Evolutionary conservation across 2,329 filamentous ascomycete genomes (phyloP), one percentile per base, ranked within the genome.

Genomic region (Colletotrichum godetiae): DNA sequence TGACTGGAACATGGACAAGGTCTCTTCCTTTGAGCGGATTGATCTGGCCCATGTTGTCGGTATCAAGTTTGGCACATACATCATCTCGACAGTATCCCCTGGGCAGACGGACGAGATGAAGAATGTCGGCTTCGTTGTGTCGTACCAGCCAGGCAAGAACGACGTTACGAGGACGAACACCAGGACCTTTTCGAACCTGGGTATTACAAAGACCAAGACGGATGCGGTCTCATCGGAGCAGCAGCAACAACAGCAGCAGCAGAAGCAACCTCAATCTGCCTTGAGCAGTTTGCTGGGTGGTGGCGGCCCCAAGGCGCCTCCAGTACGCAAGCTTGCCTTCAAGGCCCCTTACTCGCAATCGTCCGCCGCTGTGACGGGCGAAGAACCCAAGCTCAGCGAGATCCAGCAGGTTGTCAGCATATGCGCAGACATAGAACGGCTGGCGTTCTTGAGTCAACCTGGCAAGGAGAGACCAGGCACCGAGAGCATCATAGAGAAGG

Each of bases 1-100:
- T 77, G 95, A 98, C 82, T 98, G 96, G 95, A 93, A 94, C 75
- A 92, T 95, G 8, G 97, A 98, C 84, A 98, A 98, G 80, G 94
- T 99, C 1, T 92, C 93, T 13, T 95, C 93, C 0, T 98, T 98
- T 81, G 95, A 98, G 83, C 89, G 95, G 8, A 91, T 98, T 15
- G 92, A 93, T 71, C 87, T 98, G 8, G 88, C 89, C 24, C 93
- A 94, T 70, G 86, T 99, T 46, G 88, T 89, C 1, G 88, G 88
- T 29, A 90, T 99, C 77, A 92, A 92, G 79, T 90, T 92, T 73
- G 97, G 97, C 24, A 93, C 94, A 0, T 99, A 98, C 79, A 93
- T 99, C 78, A 98, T 95, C 0, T 96, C 93, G 3, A 97, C 95
- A 0, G 88, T 98, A 5, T 95, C 95, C 1, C 86, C 92, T 1